phyloP scores from a whole-genome alignment of 805 yeast species.

The Yamadazyma paraphyllophila region DNA sequence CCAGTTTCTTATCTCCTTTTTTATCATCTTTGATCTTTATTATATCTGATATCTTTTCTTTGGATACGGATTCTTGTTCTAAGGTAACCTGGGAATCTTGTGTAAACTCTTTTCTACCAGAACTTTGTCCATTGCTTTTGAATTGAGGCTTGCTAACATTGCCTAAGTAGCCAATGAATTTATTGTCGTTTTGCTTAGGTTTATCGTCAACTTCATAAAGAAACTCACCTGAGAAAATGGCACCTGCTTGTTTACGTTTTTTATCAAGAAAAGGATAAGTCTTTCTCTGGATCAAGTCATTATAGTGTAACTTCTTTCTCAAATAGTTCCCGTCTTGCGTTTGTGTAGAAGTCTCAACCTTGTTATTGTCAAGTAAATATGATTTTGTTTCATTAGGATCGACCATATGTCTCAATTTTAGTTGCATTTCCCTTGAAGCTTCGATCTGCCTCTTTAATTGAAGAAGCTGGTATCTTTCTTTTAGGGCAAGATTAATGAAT shows the following conservation, averaged over 20 bases:
- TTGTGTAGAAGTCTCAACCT: constrained; percentile 43
- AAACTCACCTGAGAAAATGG: constrained; percentile 36
- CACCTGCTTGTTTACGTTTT: constrained; percentile 18
- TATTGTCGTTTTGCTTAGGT: constrained; percentile 10
- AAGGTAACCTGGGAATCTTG: constrained; percentile 16
- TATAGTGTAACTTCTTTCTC: constrained; percentile 27
- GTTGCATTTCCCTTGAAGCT: constrained; percentile 32
- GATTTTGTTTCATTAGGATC: constrained; percentile 40
- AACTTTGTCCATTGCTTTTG: constrained; percentile 5
- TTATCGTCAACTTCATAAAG: constrained; percentile 26
- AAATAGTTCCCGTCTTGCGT: constrained; percentile 34
- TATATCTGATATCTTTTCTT: constrained; percentile 25
- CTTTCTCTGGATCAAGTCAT: constrained; percentile 16
- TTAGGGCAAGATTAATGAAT: constrained; percentile 42
- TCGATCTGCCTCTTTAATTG: constrained; percentile 39
- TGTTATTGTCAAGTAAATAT: constrained; percentile 16
- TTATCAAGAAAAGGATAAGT: constrained; percentile 1
- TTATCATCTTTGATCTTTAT: constrained; percentile 29
- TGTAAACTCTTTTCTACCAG: constrained; percentile 10
- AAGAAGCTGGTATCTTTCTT: constrained; percentile 40
- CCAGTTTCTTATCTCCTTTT: constrained; percentile 2
- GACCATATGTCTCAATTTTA: constrained; percentile 36
- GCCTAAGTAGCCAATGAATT: constrained; percentile 36
- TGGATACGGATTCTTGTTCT: constrained; percentile 27
- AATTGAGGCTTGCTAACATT: constrained; percentile 32